Evolutionary conservation across 208 protist species (phyloP), one percentile per base, ranked within the genome.

Genomic region (Trypanosoma avium): DNA sequence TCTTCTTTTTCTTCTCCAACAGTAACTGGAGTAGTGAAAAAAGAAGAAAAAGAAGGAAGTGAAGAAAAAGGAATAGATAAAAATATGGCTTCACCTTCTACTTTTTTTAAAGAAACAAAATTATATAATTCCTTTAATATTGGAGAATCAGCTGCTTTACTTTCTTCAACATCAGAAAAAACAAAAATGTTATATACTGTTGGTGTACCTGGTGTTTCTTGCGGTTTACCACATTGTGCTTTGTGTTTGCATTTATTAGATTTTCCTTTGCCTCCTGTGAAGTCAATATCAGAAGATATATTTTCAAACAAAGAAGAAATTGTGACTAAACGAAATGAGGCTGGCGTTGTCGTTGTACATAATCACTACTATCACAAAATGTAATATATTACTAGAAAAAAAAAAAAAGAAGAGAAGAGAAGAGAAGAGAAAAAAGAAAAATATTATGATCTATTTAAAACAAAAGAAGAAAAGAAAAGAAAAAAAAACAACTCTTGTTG

Each of bases 331-430:
- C 38, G 26, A 19, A n/a, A 21, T 4, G 40, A 42, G n/a, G 47
- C 61, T 4, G 33, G 26, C 36, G 61, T 67, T 48, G 22, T 58
- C 26, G 61, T 67, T 58, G 36, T 67, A 59, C 61, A 67, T 59
- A 67, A 67, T 58, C 61, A 67, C 50, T 67, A 67, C 27, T 67
- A 67, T 58, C 46, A 56, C 21, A 43, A 47, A 1, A 65, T 48
- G 29, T 56, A 22, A 55, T n/a, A 24, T 17, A 46, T 50, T 5
- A 27, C 33, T 40, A 56, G 26, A 56, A 22, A 22, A 30, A 26
- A 50, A 26, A 26, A 50, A 30, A 21, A 50, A 26, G 19, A 27
- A 30, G 46, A 50, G 2, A 50, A 50, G 19, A n/a, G 26, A 30
- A 9, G 15, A 27, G 3, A 15, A 26, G 19, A 36, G 10, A 49